These are phyloP conservation scores for Avena sativa DNA, from an alignment of 176 grass and related monocot species.

Conservation along the genomic window DNA sequence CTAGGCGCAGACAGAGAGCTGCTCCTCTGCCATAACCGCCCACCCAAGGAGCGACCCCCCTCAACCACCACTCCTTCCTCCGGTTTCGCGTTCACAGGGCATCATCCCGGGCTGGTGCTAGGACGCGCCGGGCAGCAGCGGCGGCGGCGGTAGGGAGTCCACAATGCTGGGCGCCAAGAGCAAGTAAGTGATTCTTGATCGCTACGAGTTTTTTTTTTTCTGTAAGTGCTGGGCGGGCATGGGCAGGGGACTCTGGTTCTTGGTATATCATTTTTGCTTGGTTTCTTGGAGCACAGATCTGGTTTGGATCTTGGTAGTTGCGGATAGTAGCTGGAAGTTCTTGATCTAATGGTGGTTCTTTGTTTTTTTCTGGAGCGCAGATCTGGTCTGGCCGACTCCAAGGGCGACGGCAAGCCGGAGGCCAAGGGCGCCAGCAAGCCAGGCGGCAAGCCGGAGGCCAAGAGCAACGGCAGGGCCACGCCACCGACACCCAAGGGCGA, in stretches of 20 bases:
- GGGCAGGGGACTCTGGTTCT: background rate
- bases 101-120: background rate
- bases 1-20: constrained; percentile 22
- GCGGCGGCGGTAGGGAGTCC: background rate
- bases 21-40: constrained; percentile 44
- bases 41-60: background rate
- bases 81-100: constrained; percentile 28
- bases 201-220: background rate
- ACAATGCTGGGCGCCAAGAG: constrained; percentile 55
- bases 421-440: constrained; percentile 52
- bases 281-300: constrained; percentile 21
- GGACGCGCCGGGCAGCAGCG: background rate
- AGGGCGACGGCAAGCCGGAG: constrained; percentile 51
- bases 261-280: background rate
- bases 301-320: constrained; percentile 10
- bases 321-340: background rate
- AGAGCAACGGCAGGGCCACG: constrained; percentile 57
- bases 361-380: constrained; percentile 31
- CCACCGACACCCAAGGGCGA: constrained; percentile 63
- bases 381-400: constrained; percentile 68
- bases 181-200: constrained; percentile 48
- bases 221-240: background rate
- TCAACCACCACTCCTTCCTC: constrained; percentile 28
- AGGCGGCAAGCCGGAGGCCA: constrained; percentile 39
- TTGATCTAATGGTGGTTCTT: background rate